Percentiles rank a stretch among this genome's conserved stretches.
phyloP scores from a whole-genome alignment of 768 basidiomycete species.

The Holtermanniella nyarrowii region DNA sequence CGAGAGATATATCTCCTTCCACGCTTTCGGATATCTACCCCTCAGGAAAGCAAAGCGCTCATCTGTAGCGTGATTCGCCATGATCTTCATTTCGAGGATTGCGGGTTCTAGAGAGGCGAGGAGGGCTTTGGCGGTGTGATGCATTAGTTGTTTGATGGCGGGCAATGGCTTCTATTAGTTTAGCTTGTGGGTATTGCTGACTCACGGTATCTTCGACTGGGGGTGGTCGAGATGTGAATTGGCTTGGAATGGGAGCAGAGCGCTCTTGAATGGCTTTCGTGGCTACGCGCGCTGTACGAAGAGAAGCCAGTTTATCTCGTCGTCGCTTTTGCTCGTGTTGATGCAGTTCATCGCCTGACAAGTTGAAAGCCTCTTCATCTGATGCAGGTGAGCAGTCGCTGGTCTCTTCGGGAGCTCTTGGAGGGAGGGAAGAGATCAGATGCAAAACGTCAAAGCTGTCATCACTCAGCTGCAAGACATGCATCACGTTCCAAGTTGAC shows the following conservation, averaged over 20 bases:
- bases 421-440: conserved; percentile 51
- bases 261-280: background rate
- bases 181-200: background rate
- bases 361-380: conserved; percentile 79
- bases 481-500: background rate
- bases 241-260: background rate
- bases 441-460: conserved; percentile 70
- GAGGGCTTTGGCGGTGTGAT: conserved; percentile 61
- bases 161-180: conserved; percentile 5
- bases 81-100: conserved; percentile 75
- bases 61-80: conserved; percentile 74
- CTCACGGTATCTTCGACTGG: conserved; percentile 8
- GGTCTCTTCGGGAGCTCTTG: background rate
- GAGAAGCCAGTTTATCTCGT: background rate
- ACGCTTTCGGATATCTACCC: conserved; percentile 61
- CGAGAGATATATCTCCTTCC: conserved; percentile 50
- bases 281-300: background rate
- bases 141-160: conserved; percentile 66
- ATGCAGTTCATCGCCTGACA: conserved; percentile 48
- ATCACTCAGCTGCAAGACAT: background rate
- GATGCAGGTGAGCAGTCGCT: conserved; percentile 66
- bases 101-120: conserved; percentile 62
- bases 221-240: too few relatives aligned
- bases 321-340: background rate
- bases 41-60: conserved; percentile 68